Evolutionary conservation across 176 grass and related monocot genomes (phyloP).

Genomic region (Carex parvula): DNA sequence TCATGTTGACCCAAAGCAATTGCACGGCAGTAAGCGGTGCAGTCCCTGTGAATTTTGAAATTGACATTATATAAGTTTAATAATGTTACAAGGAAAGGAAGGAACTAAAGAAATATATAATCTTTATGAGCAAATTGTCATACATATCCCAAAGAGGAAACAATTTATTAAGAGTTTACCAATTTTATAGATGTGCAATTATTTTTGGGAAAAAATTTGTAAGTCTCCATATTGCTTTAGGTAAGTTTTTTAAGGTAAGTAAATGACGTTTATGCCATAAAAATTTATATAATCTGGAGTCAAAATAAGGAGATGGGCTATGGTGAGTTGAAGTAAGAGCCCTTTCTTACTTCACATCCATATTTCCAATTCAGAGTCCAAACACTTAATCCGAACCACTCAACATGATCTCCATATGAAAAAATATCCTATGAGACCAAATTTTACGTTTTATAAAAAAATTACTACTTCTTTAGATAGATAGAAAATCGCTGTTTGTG

Average conservation of each 20-base stretch:
- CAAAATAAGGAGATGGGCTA: background rate
- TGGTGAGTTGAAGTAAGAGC: too few relatives aligned
- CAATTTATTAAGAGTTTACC: background rate
- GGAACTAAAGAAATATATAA: background rate
- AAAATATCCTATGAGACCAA: too few relatives aligned
- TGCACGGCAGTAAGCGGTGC: conserved; percentile 93
- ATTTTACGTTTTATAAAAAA: too few relatives aligned
- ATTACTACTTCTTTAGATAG: too few relatives aligned
- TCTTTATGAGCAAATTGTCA: background rate
- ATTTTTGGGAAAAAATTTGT: background rate
- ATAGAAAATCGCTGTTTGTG: too few relatives aligned
- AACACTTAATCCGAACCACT: too few relatives aligned
- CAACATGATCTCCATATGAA: too few relatives aligned
- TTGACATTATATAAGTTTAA: background rate
- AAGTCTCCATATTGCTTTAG: background rate
- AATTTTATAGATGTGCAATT: background rate
- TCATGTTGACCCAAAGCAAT: conserved; percentile 98
- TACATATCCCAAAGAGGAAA: background rate
- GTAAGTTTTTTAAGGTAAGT: background rate
- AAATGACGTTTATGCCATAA: background rate
- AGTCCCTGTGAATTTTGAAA: conserved; percentile 41
- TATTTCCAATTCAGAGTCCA: too few relatives aligned
- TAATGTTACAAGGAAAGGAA: background rate
- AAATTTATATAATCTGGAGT: background rate
- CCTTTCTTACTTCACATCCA: too few relatives aligned